Evolutionary conservation across 1,139 yeast species (phyloP), one percentile per base, ranked within the genome.

Genomic region (Scheffersomyces cryptocercus): DNA sequence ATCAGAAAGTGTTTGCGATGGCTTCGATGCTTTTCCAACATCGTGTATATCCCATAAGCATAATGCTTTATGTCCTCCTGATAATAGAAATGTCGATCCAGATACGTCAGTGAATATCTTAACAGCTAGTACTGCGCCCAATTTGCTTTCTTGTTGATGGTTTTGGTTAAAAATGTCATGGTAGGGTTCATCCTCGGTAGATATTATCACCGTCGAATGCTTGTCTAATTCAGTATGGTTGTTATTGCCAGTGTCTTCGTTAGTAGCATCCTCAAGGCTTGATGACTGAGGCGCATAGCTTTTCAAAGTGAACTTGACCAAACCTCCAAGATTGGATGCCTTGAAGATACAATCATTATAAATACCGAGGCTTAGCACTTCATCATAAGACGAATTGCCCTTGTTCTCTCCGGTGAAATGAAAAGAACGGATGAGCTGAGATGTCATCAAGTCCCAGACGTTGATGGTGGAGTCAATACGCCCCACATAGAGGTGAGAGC

Each of bases 391-490:
- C 12, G 24, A 29, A 6, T 30, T 36, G 24, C 42, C 46, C n/a
- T 26, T 40, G 10, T 29, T 38, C n/a, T 41, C 48, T 12, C 45
- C 46, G 36, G 68, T 67, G 28, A 84, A 73, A 38, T 73, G 72
- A 55, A 81, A 70, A 0, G 84, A 73, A 40, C 87, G 72, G 29
- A 89, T 75, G 47, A 85, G 70, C 60, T 90, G 97, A 40, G 76
- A 75, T 0, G 97, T 89, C 42, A 84, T 80, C 42, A 90, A 68
- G 56, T 91, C 97, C 93, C 96, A 88, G 8, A 88, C 83, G 47
- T 84, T 85, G 12, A 90, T 77, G 28, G 73, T 70, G 10, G 96
- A 95, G 46, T 82, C 81, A 2, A 84, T 74, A 35, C 88, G 65
- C 0, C 97, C 97, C 52, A 89, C 88, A 59, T 88, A 90, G 6